phyloP scores from a whole-genome alignment of 805 yeast genomes.

The Ogataea nonfermentans region DNA sequence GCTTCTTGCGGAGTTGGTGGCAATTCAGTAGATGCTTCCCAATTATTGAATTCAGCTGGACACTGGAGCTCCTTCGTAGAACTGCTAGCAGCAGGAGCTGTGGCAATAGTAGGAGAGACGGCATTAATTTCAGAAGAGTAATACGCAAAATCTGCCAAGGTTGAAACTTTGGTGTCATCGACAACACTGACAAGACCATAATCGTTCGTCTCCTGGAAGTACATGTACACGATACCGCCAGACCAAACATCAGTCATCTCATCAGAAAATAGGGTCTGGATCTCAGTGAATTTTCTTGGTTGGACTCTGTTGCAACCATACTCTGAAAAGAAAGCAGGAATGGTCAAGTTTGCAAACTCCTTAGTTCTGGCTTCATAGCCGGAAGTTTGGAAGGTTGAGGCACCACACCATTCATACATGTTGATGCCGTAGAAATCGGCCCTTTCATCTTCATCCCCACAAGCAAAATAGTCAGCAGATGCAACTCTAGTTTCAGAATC shows the following conservation, averaged over 20 bases:
- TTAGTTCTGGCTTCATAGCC: slow-evolving; percentile 67
- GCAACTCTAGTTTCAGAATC: slow-evolving; percentile 62
- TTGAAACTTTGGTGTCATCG: slow-evolving; percentile 46
- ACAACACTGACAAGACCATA: slow-evolving; percentile 68
- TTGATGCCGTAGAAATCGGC: slow-evolving; percentile 87
- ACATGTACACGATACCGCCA: slow-evolving; percentile 88
- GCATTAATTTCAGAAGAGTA: slow-evolving; percentile 56
- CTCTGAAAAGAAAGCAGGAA: slow-evolving; percentile 79
- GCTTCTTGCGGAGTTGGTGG: slow-evolving; percentile 77
- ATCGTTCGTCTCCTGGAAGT: slow-evolving; percentile 71
- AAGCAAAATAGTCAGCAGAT: slow-evolving; percentile 72
- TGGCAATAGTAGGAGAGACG: slow-evolving; percentile 52
- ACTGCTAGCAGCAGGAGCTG: slow-evolving; percentile 39
- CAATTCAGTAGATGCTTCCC: slow-evolving; percentile 65
- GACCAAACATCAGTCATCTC: slow-evolving; percentile 86
- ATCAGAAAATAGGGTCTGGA: slow-evolving; percentile 57
- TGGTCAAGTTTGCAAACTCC: slow-evolving; percentile 61
- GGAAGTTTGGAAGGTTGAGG: slow-evolving; percentile 52
- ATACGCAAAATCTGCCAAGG: slow-evolving; percentile 62
- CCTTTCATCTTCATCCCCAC: slow-evolving; percentile 61
- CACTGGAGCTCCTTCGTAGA: slow-evolving; percentile 51
- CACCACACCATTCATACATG: slow-evolving; percentile 90
- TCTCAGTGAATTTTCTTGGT: slow-evolving; percentile 76
- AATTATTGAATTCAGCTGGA: slow-evolving; percentile 53
- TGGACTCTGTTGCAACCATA: slow-evolving; percentile 71